Conservation (phyloP, 768 basidiomycete species). For the Royoungia palumana region DNA sequence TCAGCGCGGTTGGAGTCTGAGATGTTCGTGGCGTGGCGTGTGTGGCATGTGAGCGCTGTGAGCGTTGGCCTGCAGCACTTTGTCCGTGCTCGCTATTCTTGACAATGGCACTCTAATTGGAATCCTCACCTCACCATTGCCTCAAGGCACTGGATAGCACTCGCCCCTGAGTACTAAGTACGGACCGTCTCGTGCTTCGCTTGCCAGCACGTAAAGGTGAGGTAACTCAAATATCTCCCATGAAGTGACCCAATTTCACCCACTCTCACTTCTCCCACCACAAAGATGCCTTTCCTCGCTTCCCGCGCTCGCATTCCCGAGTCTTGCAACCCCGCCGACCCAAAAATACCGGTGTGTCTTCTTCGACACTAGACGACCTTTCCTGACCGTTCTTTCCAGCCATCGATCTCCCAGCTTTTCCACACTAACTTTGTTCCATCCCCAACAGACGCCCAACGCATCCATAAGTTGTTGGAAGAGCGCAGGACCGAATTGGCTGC, state of each 20-base stretch:
- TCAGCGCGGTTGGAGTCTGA: background rate
- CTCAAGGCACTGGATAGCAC: too few relatives aligned
- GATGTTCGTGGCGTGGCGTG: background rate
- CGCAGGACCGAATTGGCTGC: conserved; percentile 12
- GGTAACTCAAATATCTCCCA: background rate
- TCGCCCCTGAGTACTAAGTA: too few relatives aligned
- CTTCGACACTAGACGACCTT: background rate
- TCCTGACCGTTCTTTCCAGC: conserved; percentile 5
- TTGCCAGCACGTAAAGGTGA: conserved; percentile 3
- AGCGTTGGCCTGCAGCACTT: conserved; percentile 2
- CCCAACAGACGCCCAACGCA: conserved; percentile 16
- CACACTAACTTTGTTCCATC: conserved; percentile 28
- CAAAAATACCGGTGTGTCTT: conserved; percentile 23
- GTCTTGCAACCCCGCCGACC: conserved; percentile 5
- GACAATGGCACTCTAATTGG: conserved; percentile 8
- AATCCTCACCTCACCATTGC: background rate
- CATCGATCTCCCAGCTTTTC: conserved; percentile 28
- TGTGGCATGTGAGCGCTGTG: too few relatives aligned
- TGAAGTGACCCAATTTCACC: background rate
- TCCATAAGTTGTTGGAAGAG: conserved; percentile 15
- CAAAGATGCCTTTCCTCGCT: too few relatives aligned
- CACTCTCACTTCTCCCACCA: background rate
- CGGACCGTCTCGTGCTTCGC: too few relatives aligned
- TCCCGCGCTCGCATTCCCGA: too few relatives aligned
- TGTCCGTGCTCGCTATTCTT: conserved; percentile 19